Evolutionary conservation across 2,329 filamentous ascomycete species (phyloP), one percentile per base, ranked within the genome.

Genomic region (Neocucurbitaria cava): DNA sequence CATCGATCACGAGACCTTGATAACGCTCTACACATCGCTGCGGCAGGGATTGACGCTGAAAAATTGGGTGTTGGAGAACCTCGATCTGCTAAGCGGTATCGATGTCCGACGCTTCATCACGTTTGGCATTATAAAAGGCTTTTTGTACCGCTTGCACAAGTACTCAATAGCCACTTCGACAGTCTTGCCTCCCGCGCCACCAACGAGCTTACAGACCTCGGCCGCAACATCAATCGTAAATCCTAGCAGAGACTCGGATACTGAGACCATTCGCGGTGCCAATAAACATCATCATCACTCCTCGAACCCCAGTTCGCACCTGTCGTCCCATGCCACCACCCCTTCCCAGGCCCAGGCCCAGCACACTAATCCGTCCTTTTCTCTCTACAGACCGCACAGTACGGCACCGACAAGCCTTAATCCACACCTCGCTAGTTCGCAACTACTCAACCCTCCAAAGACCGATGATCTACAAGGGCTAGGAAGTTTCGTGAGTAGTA

Each of bases 71-170:
- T 83, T 90, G 54, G 82, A 88, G 28, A 90, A 96, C 74, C 84
- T 87, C 62, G 85, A 89, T 36, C 79, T 90, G 35, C 82, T 97
- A 8, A 81, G 84, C 11, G 88, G 89, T 68, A 87, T 99, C 52
- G 95, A 99, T 73, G 87, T 97, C 50, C 87, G 95, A 11, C 88
- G 95, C 24, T 88, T 99, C 59, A 91, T 98, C 59, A 96, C 96
- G 54, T 99, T 98, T 69, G 95, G 94, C 52, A 85, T 97, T 54
- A 96, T 98, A 74, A 98, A 98, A 77, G 93, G 94, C 15, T 90
- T 96, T 64, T 78, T 99, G 21, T 97, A 97, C 76, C 87, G 95
- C 30, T 89, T 97, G 36, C 92, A 98, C 78, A 96, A 95, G 74
- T 96, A 96, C 72, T 90, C 92, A 24, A 85, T 96, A 49, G 85